A percentile compares a stretch with the other conserved stretches of the same genome.
phyloP scores from a whole-genome alignment of 1,284 basidiomycete species.

The Ustilago crameri region DNA sequence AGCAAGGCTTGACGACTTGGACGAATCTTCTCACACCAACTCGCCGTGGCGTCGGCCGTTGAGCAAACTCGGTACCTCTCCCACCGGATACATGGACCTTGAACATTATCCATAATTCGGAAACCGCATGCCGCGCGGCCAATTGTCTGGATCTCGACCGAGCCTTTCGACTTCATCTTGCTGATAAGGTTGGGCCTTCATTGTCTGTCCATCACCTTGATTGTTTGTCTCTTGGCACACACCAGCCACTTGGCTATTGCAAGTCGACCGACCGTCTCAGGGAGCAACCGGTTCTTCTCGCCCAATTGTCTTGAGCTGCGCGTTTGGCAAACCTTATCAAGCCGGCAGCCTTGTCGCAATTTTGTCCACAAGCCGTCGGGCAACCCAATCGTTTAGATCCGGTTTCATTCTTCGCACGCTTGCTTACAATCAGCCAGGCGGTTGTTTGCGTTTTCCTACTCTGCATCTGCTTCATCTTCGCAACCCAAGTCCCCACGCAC shows the following conservation, averaged over 20 bases:
- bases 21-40: neutral
- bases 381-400: neutral
- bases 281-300: no score
- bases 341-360: neutral
- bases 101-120: neutral
- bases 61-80: neutral
- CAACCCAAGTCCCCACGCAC: conserved; percentile 23
- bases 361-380: neutral
- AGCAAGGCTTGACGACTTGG: neutral
- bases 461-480: conserved; percentile 31
- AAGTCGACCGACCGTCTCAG: no score
- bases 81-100: conserved; percentile 4
- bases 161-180: neutral
- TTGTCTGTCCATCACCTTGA: neutral
- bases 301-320: neutral
- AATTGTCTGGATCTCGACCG: neutral
- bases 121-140: neutral
- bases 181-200: neutral
- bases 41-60: conserved; percentile 1
- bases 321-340: neutral
- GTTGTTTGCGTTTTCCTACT: conserved; percentile 19
- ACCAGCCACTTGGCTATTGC: neutral
- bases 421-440: conserved; percentile 17
- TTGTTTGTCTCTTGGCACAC: neutral
- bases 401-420: conserved; percentile 36